Evolutionary conservation across 2,329 filamentous ascomycete genomes (phyloP), one percentile per base, ranked within the genome.

Genomic region (Colletotrichum sidae): DNA sequence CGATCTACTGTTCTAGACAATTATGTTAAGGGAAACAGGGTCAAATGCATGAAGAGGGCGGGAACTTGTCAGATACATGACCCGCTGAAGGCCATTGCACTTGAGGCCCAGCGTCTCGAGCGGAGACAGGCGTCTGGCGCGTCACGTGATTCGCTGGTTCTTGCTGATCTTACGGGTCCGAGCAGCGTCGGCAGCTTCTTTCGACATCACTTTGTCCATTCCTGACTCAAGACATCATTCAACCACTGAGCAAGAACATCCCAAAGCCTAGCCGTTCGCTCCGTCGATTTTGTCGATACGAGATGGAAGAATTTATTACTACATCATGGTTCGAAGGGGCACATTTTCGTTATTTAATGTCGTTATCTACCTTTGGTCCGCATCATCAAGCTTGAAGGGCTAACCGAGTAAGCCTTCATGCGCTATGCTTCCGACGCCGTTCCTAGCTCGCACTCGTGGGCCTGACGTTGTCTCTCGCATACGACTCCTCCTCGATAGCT

Each of bases 401-500:
- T 25, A 25, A 25, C 25, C 25, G 25, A 25, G 25, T 25, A 25
- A 25, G 25, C 4, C 25, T 25, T 25, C 25, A 25, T 25, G 25
- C 25, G 25, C 25, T 25, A 25, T 25, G 25, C 25, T 25, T 25
- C 25, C 25, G 25, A 25, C 4, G 25, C 25, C 25, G 25, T 55
- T 37, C 66, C 44, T 50, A 68, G 55, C 67, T 71, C 69, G 35
- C 73, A 60, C 38, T 63, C 66, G 45, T 37, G 47, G 63, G 58
- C 37, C 49, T 63, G 15, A 42, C 38, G 12, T 52, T 62, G 11
- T 83, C 80, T 70, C 78, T 84, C 46, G 83, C 83, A 76, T 90
- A 92, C 34, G 84, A 86, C 51, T 81, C 84, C 74, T 85, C 91
- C 82, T 96, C 93, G 71, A 95, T 90, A 60, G 92, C 93, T 51